phyloP scores from a whole-genome alignment of 225 moss, liverwort and hornwort species.

The Antitrichia curtipendula region DNA sequence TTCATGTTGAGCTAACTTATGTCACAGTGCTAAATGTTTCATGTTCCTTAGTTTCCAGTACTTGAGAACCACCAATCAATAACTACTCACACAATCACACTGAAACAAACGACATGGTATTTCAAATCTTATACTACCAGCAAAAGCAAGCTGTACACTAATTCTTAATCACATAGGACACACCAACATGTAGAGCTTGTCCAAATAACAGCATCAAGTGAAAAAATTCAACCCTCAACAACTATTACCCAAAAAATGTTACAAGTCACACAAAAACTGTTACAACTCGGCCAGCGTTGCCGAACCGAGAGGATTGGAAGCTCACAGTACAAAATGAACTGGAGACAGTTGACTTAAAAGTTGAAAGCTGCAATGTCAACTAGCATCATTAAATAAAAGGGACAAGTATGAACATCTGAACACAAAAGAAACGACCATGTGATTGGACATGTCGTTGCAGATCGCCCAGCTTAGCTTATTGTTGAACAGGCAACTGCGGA shows the following conservation, averaged over 20 bases:
- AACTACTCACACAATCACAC: background rate
- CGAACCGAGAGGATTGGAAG: slow-evolving; percentile 10
- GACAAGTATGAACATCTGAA: slow-evolving; percentile 25
- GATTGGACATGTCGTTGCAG: background rate
- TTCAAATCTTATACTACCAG: background rate
- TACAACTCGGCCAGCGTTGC: slow-evolving; percentile 32
- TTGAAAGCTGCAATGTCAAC: slow-evolving; percentile 36
- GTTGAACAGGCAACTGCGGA: slow-evolving; percentile 26
- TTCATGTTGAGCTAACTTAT: background rate
- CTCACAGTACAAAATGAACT: slow-evolving; percentile 15
- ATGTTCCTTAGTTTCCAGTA: background rate
- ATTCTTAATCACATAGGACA: background rate
- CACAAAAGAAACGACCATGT: background rate
- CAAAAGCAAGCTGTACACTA: background rate
- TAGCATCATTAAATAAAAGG: slow-evolving; percentile 22
- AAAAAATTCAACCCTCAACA: background rate
- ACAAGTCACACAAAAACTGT: slow-evolving; percentile 13
- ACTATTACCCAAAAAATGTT: slow-evolving; percentile 16
- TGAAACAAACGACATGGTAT: background rate
- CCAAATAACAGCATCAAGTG: background rate
- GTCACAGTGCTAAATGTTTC: background rate
- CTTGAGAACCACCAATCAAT: background rate
- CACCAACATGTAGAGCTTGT: background rate
- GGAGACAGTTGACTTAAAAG: slow-evolving; percentile 8
- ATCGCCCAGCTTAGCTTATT: slow-evolving; percentile 10